Evolutionary conservation across 2,329 filamentous ascomycete species (phyloP), one percentile per base, ranked within the genome.

Genomic region (Penicillium sp.): DNA sequence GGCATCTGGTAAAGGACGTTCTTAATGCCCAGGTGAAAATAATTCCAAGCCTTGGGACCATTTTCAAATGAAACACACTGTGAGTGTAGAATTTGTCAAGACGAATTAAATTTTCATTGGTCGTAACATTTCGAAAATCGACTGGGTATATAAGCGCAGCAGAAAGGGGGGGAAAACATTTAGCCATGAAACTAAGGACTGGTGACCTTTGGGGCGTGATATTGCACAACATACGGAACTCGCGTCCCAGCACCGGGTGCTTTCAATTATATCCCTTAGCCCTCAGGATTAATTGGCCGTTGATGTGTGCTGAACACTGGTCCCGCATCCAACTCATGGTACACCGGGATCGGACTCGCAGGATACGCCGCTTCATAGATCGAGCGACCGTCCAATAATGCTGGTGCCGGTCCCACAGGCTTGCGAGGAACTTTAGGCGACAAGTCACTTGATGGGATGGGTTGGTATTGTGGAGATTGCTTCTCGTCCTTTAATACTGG

Each of bases 241-340:
- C 16, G 35, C 7, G 9, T 1, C 35, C 35, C 16, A 37, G 35
- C 35, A 19, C 16, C 16, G 16, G 16, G 8, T n/a, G 37, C n/a
- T n/a, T 37, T 19, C 16, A 42, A 13, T 3, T 21, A 46, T n/a
- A 3, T 4, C 13, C 7, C 43, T 43, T 47, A 62, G 0, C 5
- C 19, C 21, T 62, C 57, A 0, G 58, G 37, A n/a, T 66, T n/a
- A 10, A 66, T 63, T 6, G 63, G 62, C 23, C 53, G 61, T 26
- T 66, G 63, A 25, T 66, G 62, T 10, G 53, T 50, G 29, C 63
- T 47, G 7, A 49, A 50, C 1, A 64, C 54, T 7, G 60, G 62
- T 2, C 63, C 63, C 3, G 60, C 63, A 23, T 66, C 63, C 27
- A 66, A 31, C 47, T 64, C 62, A 29, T 64, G 55, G 49, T 59